These are phyloP conservation scores for Boletus fagicola DNA, from an alignment of 768 basidiomycete species.

Conservation along the genomic window DNA sequence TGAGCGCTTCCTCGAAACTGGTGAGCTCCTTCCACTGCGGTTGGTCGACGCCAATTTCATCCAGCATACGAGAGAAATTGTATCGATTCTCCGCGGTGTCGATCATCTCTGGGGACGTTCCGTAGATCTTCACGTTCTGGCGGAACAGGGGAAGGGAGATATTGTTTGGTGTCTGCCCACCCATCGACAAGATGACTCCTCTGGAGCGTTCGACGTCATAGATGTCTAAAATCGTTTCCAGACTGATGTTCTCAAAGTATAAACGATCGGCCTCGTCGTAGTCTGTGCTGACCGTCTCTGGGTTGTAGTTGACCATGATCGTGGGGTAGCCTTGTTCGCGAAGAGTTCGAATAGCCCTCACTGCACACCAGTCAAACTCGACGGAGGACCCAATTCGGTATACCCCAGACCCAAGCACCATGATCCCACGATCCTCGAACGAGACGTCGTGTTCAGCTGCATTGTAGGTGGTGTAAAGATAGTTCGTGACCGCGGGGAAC, in stretches of 20 bases:
- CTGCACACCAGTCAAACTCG: slow-evolving; percentile 99
- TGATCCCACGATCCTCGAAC: slow-evolving; percentile 90
- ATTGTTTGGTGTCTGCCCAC: slow-evolving; percentile 98
- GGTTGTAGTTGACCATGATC: slow-evolving; percentile 99
- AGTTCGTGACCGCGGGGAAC: slow-evolving; percentile 98
- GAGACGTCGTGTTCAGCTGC: slow-evolving; percentile 89
- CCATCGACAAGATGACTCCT: slow-evolving; percentile 96
- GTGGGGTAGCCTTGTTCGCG: slow-evolving; percentile 94
- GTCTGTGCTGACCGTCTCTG: slow-evolving; percentile 98
- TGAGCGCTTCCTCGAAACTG: slow-evolving; percentile 79
- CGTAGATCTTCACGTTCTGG: slow-evolving; percentile 97
- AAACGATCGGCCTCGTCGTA: slow-evolving; percentile 98
- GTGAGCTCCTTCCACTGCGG: slow-evolving; percentile 97
- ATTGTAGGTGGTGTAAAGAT: slow-evolving; percentile 97
- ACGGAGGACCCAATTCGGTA: slow-evolving; percentile 99
- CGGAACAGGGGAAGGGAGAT: slow-evolving; percentile 94
- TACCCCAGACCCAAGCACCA: slow-evolving; percentile 97
- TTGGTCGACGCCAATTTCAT: slow-evolving; percentile 98
- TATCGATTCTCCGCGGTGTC: slow-evolving; percentile 98
- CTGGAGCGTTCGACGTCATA: slow-evolving; percentile 88
- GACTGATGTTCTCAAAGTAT: slow-evolving; percentile 97
- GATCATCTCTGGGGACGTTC: slow-evolving; percentile 99
- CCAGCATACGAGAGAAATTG: slow-evolving; percentile 98
- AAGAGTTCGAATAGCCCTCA: slow-evolving; percentile 92
- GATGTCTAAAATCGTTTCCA: slow-evolving; percentile 96